phyloP scores from a whole-genome alignment of 306 rosid species.

The Cucurbita pepo region DNA sequence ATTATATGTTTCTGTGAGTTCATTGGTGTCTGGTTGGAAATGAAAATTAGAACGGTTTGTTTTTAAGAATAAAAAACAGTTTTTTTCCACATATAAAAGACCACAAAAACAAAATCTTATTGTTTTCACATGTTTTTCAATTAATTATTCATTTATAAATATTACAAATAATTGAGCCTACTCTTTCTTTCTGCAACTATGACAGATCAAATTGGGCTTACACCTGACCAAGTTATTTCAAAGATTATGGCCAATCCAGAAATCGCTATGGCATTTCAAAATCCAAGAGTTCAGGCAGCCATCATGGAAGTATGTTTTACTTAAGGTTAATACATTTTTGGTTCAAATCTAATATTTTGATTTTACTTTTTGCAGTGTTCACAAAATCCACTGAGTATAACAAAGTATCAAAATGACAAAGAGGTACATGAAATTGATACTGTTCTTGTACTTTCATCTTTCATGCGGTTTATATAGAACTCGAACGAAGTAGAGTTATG shows the following conservation, averaged over 20 bases:
- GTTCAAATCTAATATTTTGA: conserved; percentile 2
- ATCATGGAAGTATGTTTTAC: conserved; percentile 81
- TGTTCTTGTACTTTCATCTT: neutral
- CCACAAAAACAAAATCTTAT: neutral
- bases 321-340: neutral
- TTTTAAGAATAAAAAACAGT: neutral
- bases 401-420: conserved; percentile 94
- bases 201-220: conserved; percentile 91
- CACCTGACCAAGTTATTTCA: conserved; percentile 88
- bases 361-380: conserved; percentile 70
- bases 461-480: neutral
- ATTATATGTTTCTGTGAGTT: neutral
- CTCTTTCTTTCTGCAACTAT: neutral
- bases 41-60: neutral
- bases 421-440: conserved; percentile 39
- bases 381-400: conserved; percentile 69
- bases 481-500: neutral
- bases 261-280: conserved; percentile 91
- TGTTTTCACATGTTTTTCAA: neutral
- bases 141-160: neutral
- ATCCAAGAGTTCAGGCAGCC: conserved; percentile 95
- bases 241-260: conserved; percentile 97
- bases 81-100: too few species aligned
- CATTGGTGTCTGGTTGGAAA: neutral
- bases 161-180: neutral